Evolutionary conservation across 192 early-diverging fungal species (phyloP).

Genomic region (Coemansia sp.): DNA sequence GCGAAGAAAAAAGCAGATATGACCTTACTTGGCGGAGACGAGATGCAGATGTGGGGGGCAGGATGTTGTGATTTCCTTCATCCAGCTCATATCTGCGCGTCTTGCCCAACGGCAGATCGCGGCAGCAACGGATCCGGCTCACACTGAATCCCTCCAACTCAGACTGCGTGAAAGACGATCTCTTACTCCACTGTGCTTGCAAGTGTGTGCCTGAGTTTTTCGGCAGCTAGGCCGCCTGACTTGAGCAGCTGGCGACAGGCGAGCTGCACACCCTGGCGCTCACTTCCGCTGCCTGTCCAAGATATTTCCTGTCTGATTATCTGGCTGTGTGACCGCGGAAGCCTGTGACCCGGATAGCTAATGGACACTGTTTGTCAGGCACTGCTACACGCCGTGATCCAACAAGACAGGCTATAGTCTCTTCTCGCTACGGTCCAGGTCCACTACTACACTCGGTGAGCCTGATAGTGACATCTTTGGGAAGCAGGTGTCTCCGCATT

Average conservation of each 20-base stretch:
- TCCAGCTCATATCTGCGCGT: not conserved
- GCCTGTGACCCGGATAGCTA: not conserved
- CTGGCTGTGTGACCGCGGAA: slow-evolving; percentile 5
- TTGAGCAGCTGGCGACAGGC: not conserved
- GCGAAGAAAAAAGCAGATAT: not conserved
- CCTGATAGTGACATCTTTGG: not conserved
- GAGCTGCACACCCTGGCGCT: slow-evolving; percentile 5
- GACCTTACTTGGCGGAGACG: not conserved
- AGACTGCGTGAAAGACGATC: not conserved
- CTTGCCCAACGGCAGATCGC: slow-evolving; percentile 5
- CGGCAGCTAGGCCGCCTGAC: not conserved
- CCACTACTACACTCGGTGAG: not conserved
- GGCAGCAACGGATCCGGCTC: slow-evolving; percentile 3
- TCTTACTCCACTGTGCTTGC: not conserved
- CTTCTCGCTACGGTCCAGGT: not conserved
- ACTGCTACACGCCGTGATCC: not conserved
- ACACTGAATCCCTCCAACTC: not conserved
- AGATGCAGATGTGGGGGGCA: not conserved
- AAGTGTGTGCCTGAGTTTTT: not conserved
- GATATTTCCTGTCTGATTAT: not conserved
- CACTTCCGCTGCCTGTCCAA: not conserved
- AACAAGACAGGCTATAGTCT: not conserved
- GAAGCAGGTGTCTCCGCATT: slow-evolving; percentile 5
- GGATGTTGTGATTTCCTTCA: not conserved
- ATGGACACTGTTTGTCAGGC: not conserved